Conservation (phyloP, 805 yeast genomes). For the Myxozyma kluyveri region DNA sequence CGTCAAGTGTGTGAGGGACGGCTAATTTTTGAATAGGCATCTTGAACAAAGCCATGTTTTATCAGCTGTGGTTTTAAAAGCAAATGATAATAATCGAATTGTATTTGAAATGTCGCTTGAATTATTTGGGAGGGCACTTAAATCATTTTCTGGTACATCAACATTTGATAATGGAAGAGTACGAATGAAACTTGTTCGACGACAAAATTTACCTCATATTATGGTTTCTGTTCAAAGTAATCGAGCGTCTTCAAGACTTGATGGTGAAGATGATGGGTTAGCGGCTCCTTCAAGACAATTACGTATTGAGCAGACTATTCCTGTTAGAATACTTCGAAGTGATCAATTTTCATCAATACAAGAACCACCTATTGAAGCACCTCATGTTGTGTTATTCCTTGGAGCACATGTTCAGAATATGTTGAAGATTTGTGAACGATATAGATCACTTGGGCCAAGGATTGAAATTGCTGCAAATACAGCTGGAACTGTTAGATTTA, state of each 20-base stretch:
- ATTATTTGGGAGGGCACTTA: slow-evolving; percentile 55
- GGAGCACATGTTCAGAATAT: slow-evolving; percentile 35
- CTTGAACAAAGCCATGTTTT: slow-evolving; percentile 17
- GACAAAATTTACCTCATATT: slow-evolving; percentile 50
- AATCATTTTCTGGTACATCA: slow-evolving; percentile 50
- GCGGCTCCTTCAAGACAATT: slow-evolving; percentile 26
- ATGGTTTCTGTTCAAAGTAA: slow-evolving; percentile 56
- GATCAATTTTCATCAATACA: slow-evolving; percentile 51
- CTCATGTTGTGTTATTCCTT: slow-evolving; percentile 55
- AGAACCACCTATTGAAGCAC: slow-evolving; percentile 61
- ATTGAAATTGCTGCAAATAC: slow-evolving; percentile 30
- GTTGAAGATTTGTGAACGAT: slow-evolving; percentile 36
- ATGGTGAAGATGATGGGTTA: slow-evolving; percentile 3
- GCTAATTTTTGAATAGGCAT: not conserved
- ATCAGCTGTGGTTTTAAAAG: slow-evolving; percentile 3
- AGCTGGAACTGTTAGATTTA: slow-evolving; percentile 31
- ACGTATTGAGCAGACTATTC: slow-evolving; percentile 46
- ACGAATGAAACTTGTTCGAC: slow-evolving; percentile 28
- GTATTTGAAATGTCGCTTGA: slow-evolving; percentile 63
- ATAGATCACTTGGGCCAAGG: slow-evolving; percentile 31
- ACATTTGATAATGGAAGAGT: slow-evolving; percentile 27
- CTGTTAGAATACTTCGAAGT: slow-evolving; percentile 60
- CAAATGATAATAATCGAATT: slow-evolving; percentile 50
- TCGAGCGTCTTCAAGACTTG: slow-evolving; percentile 60
- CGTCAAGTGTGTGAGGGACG: no score